Percentiles rank a stretch among this genome's conserved stretches.
Evolutionary conservation across 305 asterid species (phyloP).

Genomic region (Coffea humblotiana): DNA sequence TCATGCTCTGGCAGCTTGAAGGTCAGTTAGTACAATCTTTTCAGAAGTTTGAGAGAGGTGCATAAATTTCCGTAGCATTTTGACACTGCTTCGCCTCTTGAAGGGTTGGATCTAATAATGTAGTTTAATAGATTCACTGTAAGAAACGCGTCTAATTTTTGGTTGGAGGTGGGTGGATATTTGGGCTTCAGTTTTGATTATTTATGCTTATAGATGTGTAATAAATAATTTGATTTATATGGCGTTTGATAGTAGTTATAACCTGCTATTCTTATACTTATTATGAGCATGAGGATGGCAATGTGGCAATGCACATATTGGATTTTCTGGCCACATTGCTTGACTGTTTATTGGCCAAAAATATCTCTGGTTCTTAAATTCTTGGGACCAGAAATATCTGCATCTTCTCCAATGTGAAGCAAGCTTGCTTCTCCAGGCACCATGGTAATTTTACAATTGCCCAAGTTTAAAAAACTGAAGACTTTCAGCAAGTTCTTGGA

Average conservation of each 20-base stretch:
- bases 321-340: neutral
- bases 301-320: neutral
- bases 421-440: too few relatives aligned
- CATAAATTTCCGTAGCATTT: neutral
- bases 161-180: neutral
- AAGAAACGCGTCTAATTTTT: neutral
- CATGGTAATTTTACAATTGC: too few relatives aligned
- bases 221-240: neutral
- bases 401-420: too few relatives aligned
- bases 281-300: neutral
- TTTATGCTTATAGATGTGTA: neutral
- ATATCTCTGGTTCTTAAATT: neutral
- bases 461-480: too few relatives aligned
- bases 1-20: slow-evolving; percentile 85
- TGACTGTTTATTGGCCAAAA: neutral
- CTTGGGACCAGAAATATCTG: too few relatives aligned
- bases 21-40: slow-evolving; percentile 38
- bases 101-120: neutral
- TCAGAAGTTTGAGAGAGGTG: neutral
- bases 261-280: neutral
- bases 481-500: too few relatives aligned
- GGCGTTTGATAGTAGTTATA: neutral
- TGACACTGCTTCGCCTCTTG: neutral
- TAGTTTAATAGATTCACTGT: neutral
- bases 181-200: neutral